Conservation (phyloP, 2,329 filamentous ascomycete species). For the Scytalidium sp. region DNA sequence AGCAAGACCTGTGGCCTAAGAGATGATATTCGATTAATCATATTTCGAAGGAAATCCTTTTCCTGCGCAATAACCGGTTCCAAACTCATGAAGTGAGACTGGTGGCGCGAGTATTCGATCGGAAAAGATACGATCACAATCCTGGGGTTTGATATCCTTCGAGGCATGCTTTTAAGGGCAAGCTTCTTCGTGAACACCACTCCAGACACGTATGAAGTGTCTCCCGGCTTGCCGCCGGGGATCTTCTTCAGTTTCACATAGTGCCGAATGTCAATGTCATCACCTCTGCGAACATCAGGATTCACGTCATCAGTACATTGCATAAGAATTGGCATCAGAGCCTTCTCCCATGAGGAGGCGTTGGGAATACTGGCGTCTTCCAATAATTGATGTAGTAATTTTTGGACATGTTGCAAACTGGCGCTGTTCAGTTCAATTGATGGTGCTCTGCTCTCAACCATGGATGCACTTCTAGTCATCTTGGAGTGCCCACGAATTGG, state of each 20-base stretch:
- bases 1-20: conserved; percentile 81
- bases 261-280: conserved; percentile 95
- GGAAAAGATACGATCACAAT: conserved; percentile 93
- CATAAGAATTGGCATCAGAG: conserved; percentile 83
- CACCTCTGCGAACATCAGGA: conserved; percentile 83
- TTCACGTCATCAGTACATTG: conserved; percentile 93
- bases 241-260: conserved; percentile 98
- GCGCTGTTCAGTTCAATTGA: conserved; percentile 83
- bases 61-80: conserved; percentile 97
- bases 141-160: conserved; percentile 77
- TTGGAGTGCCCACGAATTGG: conserved; percentile 32
- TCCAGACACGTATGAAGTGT: conserved; percentile 95
- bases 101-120: conserved; percentile 91
- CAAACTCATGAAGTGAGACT: conserved; percentile 95
- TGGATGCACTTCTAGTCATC: conserved; percentile 76
- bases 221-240: conserved; percentile 81
- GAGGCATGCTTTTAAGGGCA: conserved; percentile 92
- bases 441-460: conserved; percentile 70
- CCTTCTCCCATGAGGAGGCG: conserved; percentile 79
- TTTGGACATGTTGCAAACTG: conserved; percentile 84
- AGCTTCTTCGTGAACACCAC: conserved; percentile 98
- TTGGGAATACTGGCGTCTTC: conserved; percentile 73
- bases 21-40: conserved; percentile 87
- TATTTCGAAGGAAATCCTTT: conserved; percentile 85
- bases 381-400: conserved; percentile 78